These are phyloP conservation scores for Calonectria pseudoturangicola DNA, from an alignment of 2,329 filamentous ascomycete species.

Conservation along the genomic window DNA sequence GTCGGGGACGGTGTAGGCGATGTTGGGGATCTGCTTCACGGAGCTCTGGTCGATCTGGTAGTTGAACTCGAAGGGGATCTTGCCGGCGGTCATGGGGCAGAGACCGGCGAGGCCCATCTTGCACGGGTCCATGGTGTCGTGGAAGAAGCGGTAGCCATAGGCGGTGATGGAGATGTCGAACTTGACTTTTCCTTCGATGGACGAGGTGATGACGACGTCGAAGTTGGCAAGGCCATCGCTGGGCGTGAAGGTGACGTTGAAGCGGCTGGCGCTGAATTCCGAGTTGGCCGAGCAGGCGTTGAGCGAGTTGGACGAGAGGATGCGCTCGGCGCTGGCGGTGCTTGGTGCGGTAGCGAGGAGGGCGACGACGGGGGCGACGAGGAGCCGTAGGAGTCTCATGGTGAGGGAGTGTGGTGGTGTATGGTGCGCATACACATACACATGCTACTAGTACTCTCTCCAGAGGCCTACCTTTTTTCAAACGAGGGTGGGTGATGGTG, in stretches of 20 bases:
- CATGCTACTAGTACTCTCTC: background rate
- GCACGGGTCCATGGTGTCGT: constrained; percentile 84
- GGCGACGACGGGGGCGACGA: constrained; percentile 39
- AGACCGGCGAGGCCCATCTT: constrained; percentile 80
- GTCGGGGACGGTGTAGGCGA: constrained; percentile 93
- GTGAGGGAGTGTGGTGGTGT: background rate
- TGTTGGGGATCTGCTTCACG: constrained; percentile 81
- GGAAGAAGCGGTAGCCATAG: constrained; percentile 86
- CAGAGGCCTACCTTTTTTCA: too few relatives aligned
- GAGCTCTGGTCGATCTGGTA: constrained; percentile 73
- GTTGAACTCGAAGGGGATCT: constrained; percentile 84
- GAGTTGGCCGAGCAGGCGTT: constrained; percentile 89
- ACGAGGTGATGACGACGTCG: constrained; percentile 86
- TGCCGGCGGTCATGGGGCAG: constrained; percentile 92
- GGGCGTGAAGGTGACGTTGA: constrained; percentile 88
- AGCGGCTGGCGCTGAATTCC: constrained; percentile 89
- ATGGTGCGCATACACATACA: background rate
- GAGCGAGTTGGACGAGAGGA: constrained; percentile 88
- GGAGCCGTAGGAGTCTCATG: constrained; percentile 14
- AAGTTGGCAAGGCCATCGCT: constrained; percentile 82
- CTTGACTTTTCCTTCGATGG: constrained; percentile 86
- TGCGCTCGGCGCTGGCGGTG: constrained; percentile 70
- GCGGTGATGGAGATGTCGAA: constrained; percentile 86
- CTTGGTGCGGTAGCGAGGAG: constrained; percentile 32
- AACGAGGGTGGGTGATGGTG: too few relatives aligned